Base-by-base conservation (phyloP, 805 yeast genomes). In the Barnettozyma pratensis region DNA sequence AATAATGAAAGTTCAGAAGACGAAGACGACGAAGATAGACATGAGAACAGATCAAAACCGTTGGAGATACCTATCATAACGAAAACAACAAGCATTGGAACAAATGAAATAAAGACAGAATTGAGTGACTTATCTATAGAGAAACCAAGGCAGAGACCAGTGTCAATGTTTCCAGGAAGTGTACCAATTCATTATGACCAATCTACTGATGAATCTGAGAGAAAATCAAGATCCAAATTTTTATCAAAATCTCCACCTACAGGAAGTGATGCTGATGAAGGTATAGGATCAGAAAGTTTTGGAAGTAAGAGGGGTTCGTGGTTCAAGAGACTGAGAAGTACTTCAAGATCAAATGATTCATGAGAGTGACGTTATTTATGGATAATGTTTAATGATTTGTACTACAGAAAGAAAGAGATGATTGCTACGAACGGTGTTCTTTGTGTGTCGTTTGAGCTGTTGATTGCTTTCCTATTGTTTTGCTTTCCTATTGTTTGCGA, bases 291-390 rank as follows among this genome's bases (percentile, higher is more conserved):
- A 8, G 41, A 42, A 7, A 39, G 41, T 26, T 61, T 64, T 46
- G 57, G 65, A 48, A 56, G 54, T 35, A 70, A 66, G 41, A 63
- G 69, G 44, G 70, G 64, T 28, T 65, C 71, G 6, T 77, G 81
- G 81, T 71, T 75, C 51, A 73, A 65, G 48, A 67, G 73, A 53
- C 52, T 74, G 41, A 69, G 73, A 46, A 65, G 71, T 41, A 59
- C 68, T 30, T 71, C 74, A 6, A 58, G 71, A 48, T 49, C 50
- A 4, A 45, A 47, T 31, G 50, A 47, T 26, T 27, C 30, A 27
- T 41, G 36, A 26, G 6, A 39, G 30, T 3, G 34, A 11, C 11
- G 2, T 2, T 11, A 31, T 31, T 31, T 31, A 10, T 12, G 19
- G 19, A 11, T 26, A 25, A 14, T 39, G 28, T 7, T 14, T 14